A percentile compares a stretch with the other conserved stretches of the same genome.
Evolutionary conservation across 768 basidiomycete genomes (phyloP).

Genomic region (Agaricus blazei): DNA sequence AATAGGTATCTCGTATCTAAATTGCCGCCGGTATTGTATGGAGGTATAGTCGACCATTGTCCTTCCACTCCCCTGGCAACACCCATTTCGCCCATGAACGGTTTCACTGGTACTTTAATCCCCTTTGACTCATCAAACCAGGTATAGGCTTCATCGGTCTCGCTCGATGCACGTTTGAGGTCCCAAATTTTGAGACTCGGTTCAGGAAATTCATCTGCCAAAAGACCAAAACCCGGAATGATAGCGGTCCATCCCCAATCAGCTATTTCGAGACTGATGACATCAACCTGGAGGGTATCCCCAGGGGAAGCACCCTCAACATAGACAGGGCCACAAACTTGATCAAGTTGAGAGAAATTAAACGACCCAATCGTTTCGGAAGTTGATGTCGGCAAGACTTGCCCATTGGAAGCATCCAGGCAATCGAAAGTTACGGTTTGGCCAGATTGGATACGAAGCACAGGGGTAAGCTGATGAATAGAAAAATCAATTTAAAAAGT

Average conservation of each 20-base stretch:
- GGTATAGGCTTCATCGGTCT: conserved; percentile 23
- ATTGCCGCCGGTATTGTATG: conserved; percentile 57
- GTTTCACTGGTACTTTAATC: conserved; percentile 46
- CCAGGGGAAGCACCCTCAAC: conserved; percentile 48
- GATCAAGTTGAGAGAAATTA: conserved; percentile 44
- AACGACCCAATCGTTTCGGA: conserved; percentile 29
- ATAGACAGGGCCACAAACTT: conserved; percentile 57
- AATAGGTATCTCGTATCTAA: conserved; percentile 54
- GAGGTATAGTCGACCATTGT: conserved; percentile 57
- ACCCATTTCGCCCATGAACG: conserved; percentile 65
- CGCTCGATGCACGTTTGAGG: conserved; percentile 23
- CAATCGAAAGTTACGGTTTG: conserved; percentile 54
- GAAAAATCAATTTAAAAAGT: not conserved
- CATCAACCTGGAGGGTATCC: conserved; percentile 56
- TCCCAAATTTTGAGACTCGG: conserved; percentile 53
- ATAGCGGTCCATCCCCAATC: conserved; percentile 62
- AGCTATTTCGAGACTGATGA: conserved; percentile 46
- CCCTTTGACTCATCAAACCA: conserved; percentile 45
- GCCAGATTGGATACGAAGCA: conserved; percentile 44
- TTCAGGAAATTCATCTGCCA: conserved; percentile 49
- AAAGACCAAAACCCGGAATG: conserved; percentile 55
- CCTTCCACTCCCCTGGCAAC: conserved; percentile 47
- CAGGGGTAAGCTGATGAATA: conserved; percentile 43
- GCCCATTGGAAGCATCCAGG: conserved; percentile 60
- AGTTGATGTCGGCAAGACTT: conserved; percentile 42